These are phyloP conservation scores for Corymbia citriodora DNA, from an alignment of 441 rosid genomes.

Conservation along the genomic window DNA sequence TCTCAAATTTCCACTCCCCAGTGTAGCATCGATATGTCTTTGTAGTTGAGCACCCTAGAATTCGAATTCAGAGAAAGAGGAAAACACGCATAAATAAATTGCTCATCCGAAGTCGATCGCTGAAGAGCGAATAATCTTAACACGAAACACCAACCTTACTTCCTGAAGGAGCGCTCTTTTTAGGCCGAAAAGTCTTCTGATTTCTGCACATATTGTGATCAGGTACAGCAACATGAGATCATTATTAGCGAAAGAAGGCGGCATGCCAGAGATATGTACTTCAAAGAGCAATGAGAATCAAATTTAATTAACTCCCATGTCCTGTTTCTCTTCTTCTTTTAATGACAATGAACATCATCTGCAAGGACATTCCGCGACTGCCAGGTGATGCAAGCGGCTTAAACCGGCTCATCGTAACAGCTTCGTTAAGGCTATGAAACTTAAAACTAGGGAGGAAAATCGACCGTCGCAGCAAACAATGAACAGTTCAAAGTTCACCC, in stretches of 20 bases:
- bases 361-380: neutral
- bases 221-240: neutral
- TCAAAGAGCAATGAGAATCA: neutral
- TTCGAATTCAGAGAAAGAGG: neutral
- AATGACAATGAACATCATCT: neutral
- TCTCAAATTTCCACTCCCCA: conserved; percentile 45
- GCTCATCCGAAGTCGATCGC: neutral
- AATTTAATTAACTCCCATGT: neutral
- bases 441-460: neutral
- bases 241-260: neutral
- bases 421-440: neutral
- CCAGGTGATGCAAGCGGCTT: too few species aligned
- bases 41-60: conserved; percentile 45
- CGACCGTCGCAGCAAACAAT: neutral
- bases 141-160: conserved; percentile 32
- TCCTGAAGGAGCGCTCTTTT: conserved; percentile 67
- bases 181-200: conserved; percentile 65
- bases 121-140: neutral
- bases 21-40: conserved; percentile 40
- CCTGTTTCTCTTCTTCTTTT: neutral
- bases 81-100: neutral
- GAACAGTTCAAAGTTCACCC: neutral
- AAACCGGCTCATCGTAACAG: neutral
- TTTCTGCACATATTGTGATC: conserved; percentile 30
- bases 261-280: neutral